phyloP scores from a whole-genome alignment of 345 rosid species.

The Alliaria petiolata region DNA sequence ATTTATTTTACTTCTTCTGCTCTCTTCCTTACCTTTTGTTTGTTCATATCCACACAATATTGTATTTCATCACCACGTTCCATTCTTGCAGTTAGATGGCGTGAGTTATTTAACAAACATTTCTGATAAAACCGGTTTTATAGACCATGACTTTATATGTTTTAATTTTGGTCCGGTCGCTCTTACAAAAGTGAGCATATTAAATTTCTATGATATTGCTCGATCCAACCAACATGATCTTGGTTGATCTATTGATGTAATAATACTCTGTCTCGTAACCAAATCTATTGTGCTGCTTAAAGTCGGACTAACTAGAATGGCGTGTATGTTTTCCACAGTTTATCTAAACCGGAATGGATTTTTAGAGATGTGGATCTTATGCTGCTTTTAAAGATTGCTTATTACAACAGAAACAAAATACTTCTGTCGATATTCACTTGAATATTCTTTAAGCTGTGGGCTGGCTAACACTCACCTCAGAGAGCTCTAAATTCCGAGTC shows the following conservation, averaged over 20 bases:
- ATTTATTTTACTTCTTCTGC: not conserved
- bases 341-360: not conserved
- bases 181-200: not conserved
- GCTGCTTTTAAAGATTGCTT: no score
- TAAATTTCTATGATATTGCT: not conserved
- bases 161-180: no score
- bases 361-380: no score
- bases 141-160: no score
- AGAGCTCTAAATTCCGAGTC: constrained; percentile 22
- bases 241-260: not conserved
- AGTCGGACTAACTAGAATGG: not conserved
- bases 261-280: not conserved
- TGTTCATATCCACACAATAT: no score
- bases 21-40: constrained; percentile 1
- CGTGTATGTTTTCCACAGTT: not conserved
- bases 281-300: not conserved
- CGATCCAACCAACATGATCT: not conserved
- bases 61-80: not conserved
- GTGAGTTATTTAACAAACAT: not conserved
- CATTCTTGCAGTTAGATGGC: not conserved
- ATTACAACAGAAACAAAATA: constrained; percentile 10
- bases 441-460: constrained; percentile 13
- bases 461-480: constrained; percentile 23
- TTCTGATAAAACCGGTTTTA: not conserved
- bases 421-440: constrained; percentile 28